Conservation (phyloP, 169 alveolate genomes). For the Plasmodium gaboni region DNA sequence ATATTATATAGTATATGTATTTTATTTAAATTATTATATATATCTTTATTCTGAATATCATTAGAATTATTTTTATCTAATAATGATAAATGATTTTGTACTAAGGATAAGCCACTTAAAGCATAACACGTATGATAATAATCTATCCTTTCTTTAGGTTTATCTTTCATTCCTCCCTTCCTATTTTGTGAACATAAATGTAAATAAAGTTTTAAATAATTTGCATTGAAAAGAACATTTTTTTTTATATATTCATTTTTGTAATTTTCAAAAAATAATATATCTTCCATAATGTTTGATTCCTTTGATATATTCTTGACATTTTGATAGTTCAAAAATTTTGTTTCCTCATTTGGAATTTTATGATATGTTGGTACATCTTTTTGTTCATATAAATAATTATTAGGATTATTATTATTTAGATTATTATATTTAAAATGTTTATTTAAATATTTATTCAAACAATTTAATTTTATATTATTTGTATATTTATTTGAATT, state of each 20-base stretch:
- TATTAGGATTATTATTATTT: not conserved
- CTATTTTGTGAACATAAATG: conserved; percentile 82
- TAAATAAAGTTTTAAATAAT: conserved; percentile 75
- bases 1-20: conserved; percentile 68
- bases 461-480: not conserved
- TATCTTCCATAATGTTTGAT: conserved; percentile 12
- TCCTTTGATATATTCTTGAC: too few species aligned
- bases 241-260: conserved; percentile 74
- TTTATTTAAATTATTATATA: conserved; percentile 41
- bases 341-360: too few species aligned
- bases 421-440: not conserved
- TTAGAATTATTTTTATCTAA: not conserved
- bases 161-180: conserved; percentile 95
- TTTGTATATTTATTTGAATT: conserved; percentile 58
- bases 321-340: too few species aligned
- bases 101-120: conserved; percentile 90
- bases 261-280: conserved; percentile 41
- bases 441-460: not conserved
- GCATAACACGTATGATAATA: conserved; percentile 97
- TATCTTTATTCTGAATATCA: not conserved
- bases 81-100: conserved; percentile 43
- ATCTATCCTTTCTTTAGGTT: conserved; percentile 96
- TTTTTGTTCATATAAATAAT: not conserved
- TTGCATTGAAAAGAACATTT: conserved; percentile 78
- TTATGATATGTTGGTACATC: too few species aligned